Base-by-base conservation (phyloP, 192 early-diverging fungal species). In the Tieghemiomyces parasiticus region DNA sequence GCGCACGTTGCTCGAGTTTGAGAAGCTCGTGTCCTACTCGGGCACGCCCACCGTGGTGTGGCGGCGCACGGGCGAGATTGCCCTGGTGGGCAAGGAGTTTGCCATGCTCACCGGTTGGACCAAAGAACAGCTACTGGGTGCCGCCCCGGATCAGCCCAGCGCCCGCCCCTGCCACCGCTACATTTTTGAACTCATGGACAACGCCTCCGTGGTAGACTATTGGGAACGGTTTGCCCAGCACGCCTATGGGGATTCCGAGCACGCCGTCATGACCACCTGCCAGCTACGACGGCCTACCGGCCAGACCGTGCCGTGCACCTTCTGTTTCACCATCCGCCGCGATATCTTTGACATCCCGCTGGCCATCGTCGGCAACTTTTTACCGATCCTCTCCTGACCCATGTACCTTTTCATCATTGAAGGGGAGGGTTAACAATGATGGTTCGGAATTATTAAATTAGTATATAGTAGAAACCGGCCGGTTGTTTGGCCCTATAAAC, bases 41-140 rank as follows among this genome's bases (percentile, higher is more conserved):
- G 93, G 93, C 44, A 97, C 93, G 28, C 93, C 93, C 4, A 93
- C 91, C 4, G 91, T 94, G 13, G 88, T 97, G 30, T 97, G 93
- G 93, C 84, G 93, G 35, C 80, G 93, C n/a, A 91, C 90, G 1
- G 93, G 93, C 44, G 92, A 97, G 71, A 92, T 97, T 61, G 88
- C 84, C 8, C 68, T 97, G 38, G 93, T 97, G 6, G 93, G 93
- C 52, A 97, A 94, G 67, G 93, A 97, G 66, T 97, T 97, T 63
- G 90, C 88, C 9, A 74, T 97, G 24, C 65, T 97, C 63, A 97
- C 93, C 4, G 81, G 88, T 65, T 97, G 93, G 93, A 72, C 83
- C 60, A 82, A 82, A 35, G 91, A 94, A 32, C 78, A 81, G 66
- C 72, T 97, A 35, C 59, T 91, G 22, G 78, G 74, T 28, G 34